phyloP scores from a whole-genome alignment of 176 grass and related monocot species.

The Rhipidocladum racemiflorum region DNA sequence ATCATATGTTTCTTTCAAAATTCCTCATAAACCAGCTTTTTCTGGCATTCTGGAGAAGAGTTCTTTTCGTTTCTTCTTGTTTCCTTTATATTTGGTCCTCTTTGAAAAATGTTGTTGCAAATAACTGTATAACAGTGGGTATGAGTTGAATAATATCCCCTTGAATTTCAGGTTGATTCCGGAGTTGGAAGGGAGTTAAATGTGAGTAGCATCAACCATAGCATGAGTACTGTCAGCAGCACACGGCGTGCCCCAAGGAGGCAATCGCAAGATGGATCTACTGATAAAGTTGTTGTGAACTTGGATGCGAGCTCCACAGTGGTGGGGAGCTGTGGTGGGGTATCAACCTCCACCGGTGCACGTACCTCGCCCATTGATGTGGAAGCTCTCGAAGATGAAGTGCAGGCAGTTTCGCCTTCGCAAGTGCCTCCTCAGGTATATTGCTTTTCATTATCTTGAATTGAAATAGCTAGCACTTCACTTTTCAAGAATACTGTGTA shows the following conservation, averaged over 20 bases:
- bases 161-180: constrained; percentile 32
- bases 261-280: constrained; percentile 19
- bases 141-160: neutral
- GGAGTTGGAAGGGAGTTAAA: neutral
- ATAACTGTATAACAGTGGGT: neutral
- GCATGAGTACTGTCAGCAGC: constrained; percentile 33
- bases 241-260: constrained; percentile 20
- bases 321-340: neutral
- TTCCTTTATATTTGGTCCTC: neutral
- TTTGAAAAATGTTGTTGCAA: neutral
- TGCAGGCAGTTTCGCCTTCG: constrained; percentile 34
- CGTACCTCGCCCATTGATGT: constrained; percentile 44
- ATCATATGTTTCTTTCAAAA: neutral
- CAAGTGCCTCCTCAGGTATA: constrained; percentile 40
- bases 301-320: constrained; percentile 10
- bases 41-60: neutral
- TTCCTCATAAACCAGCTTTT: neutral
- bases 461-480: neutral
- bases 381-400: constrained; percentile 49
- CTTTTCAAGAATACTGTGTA: neutral
- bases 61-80: neutral
- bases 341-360: neutral
- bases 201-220: constrained; percentile 16
- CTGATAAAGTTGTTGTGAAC: constrained; percentile 42
- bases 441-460: neutral